These are phyloP conservation scores for Bodo saltans DNA, from an alignment of 78 protist species.

Conservation along the genomic window DNA sequence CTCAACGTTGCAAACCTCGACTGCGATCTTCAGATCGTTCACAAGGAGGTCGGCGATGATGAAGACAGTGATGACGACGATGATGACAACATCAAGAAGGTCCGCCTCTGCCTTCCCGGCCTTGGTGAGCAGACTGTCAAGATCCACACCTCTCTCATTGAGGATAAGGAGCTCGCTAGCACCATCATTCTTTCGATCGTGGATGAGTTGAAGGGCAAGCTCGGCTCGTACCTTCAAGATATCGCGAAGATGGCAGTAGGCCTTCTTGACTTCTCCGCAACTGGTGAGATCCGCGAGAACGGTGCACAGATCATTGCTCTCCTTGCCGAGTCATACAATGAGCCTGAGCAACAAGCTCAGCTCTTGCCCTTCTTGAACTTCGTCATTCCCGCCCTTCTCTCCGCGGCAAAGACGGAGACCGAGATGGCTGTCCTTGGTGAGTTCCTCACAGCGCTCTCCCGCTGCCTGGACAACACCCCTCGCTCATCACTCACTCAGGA, in stretches of 20 bases:
- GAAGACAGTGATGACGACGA: neutral
- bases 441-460: neutral
- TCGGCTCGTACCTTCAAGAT: neutral
- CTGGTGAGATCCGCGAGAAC: neutral
- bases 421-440: neutral
- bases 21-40: neutral
- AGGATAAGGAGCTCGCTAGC: neutral
- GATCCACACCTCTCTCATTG: neutral
- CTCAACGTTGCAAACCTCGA: neutral
- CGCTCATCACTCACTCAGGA: neutral
- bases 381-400: neutral
- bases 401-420: neutral
- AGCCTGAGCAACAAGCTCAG: neutral
- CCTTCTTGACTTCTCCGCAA: neutral
- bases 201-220: neutral
- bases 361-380: neutral
- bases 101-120: neutral
- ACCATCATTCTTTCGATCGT: neutral
- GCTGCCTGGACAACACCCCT: neutral
- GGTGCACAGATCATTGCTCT: neutral
- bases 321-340: neutral
- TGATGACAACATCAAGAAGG: neutral
- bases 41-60: no score
- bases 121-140: neutral
- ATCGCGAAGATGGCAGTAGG: neutral